Evolutionary conservation across 768 basidiomycete genomes (phyloP), one percentile per base, ranked within the genome.

Genomic region (Tephrocybe rancida): DNA sequence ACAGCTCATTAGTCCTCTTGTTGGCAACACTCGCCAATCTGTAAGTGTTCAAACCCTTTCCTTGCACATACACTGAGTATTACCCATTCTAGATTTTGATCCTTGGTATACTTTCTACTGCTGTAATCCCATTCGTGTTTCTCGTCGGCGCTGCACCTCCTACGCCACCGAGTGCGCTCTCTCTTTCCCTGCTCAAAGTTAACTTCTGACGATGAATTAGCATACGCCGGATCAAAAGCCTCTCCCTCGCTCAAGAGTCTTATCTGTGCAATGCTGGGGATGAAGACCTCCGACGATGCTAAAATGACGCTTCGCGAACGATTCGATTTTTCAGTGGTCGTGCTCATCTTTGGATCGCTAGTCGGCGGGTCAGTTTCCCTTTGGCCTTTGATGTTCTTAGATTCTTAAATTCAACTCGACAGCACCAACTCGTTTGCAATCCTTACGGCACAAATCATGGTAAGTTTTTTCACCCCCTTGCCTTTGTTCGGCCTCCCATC

Each of bases 21-120:
- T 83, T 1, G 80, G 76, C 11, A 67, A 73, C 46, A 74, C 79
- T 3, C 72, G 82, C 27, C 70, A 80, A 62, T 89, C 88, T 29
- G 89, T 90, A 56, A 55, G 80, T 67, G 35, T 5, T 56, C 7
- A 48, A 24, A 30, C n/a, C 19, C 3, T 41, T 37, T n/a, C 22
- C n/a, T 25, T 13, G 5, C 16, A 2, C 29, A 25, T 37, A n/a
- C 21, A 44, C 29, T 19, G 5, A 55, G 21, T 25, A 18, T n/a
- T 29, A 19, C 39, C 11, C 56, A 1, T 41, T 9, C 42, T 30
- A 91, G 89, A 75, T 92, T 43, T 71, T 92, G 4, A 71, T 88
- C 5, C 77, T 93, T 19, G 91, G 79, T 2, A 85, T 92, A 54
- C 79, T 91, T 16, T 82, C 81, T 14, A 88, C 87, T 1, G 88